phyloP scores from a whole-genome alignment of 202 grass and related monocot genomes.

The Setaria viridis region DNA sequence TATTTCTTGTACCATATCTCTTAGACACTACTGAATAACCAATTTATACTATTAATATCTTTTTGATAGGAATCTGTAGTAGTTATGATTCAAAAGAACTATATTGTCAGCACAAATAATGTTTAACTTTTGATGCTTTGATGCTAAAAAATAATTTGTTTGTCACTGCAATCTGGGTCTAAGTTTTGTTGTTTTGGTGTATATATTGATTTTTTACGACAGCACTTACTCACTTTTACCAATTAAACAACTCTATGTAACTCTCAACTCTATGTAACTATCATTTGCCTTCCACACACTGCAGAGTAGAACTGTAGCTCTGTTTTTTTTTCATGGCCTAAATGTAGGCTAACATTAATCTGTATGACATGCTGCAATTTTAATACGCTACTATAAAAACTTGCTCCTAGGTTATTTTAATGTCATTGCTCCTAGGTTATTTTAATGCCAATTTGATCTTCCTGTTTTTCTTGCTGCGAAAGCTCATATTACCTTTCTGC shows the following conservation, averaged over 20 bases:
- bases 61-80: too few relatives aligned
- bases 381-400: neutral
- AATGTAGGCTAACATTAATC: constrained; percentile 15
- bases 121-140: neutral
- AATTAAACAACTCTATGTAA: neutral
- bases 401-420: neutral
- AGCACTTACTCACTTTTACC: neutral
- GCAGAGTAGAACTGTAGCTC: neutral
- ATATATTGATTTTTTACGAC: neutral
- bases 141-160: neutral
- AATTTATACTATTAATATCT: neutral
- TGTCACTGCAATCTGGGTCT: neutral
- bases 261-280: neutral
- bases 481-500: constrained; percentile 96
- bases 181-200: neutral
- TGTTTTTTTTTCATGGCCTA: neutral
- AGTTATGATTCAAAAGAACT: neutral
- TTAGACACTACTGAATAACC: neutral
- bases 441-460: constrained; percentile 95
- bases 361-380: neutral
- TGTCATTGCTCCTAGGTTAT: neutral
- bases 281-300: constrained; percentile 28
- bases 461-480: constrained; percentile 94
- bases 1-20: neutral
- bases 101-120: neutral